Base-by-base conservation (phyloP, 768 basidiomycete species). In the Boletus eberwhitei region DNA sequence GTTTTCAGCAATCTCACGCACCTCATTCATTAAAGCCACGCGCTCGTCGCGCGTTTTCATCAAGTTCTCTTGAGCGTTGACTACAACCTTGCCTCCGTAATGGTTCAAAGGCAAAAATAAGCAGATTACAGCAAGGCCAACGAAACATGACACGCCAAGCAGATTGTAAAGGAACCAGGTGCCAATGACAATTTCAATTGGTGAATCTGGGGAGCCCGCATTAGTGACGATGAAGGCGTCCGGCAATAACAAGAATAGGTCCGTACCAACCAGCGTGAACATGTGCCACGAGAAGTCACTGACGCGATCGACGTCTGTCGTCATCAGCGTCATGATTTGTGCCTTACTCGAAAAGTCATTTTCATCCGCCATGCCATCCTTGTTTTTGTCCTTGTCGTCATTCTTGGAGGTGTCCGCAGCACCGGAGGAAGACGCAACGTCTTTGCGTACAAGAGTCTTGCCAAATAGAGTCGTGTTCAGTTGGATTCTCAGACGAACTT, bases 291-390 rank as follows among this genome's bases (percentile, higher is more conserved):
- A 73, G 64, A 95, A 90, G 48, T 95, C 90, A 68, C 87, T 84
- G 57, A 95, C 86, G 51, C 93, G 81, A 68, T 95, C 92, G 29
- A 94, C 91, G 60, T 97, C 93, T 6, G 92, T 93, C 7, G 93
- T 95, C 90, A 96, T 94, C 29, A 96, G 80, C 3, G 90, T 95
- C 93, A 96, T 94, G 62, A 97, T 85, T 73, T 96, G 83, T 7
- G 83, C 81, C 64, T 86, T 85, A 65, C 79, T 83, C 9, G 82
- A 83, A 59, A 85, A 83, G 45, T 84, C 82, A 22, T 81, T 79
- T 53, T 84, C 82, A 36, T 73, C 58, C 4, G 52, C 64, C 53
- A 61, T 41, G 48, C 9, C 42, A 58, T 61, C 50, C 39, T 59
- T 55, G 39, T 17, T 43, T 42, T 55, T 59, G 44, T 61, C 50